Base-by-base conservation (phyloP, 2,329 filamentous ascomycete genomes). In the Fusarium devonianum region DNA sequence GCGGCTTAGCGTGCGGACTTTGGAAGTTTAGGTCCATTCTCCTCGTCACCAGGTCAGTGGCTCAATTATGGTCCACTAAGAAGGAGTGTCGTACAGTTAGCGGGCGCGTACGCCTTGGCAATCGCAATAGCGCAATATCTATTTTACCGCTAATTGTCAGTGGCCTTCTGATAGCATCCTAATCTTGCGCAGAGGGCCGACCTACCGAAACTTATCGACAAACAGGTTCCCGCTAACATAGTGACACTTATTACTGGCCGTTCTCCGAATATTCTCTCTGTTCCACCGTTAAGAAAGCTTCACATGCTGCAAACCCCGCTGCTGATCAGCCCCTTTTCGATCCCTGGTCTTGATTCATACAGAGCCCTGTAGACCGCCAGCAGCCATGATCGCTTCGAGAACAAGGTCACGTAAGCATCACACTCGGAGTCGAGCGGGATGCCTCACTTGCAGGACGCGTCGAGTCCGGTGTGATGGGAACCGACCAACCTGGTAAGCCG, bases 401-500 rank as follows among this genome's bases (percentile, higher is more conserved):
- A 38, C 35, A 29, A 53, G 56, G 37, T 38, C 47, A 5, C 60
- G 60, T 1, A 58, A 49, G 28, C 50, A 49, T 30, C 60, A 64
- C 35, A 63, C 55, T 5, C 56, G 60, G 16, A 63, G 60, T 22
- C 52, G 48, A 22, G 44, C 34, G 4, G 60, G 60, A 18, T 63
- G 60, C 39, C 34, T 60, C 37, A 60, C 58, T 0, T 63, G 60
- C 23, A 56, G 61, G 16, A 58, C 52, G 9, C 60, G 60, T 5
- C 60, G 59, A 16, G 49, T 64, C 6, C 60, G 60, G 4, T 63
- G 60, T 11, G 60, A 63, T 14, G 60, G 56, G 3, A 42, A 25
- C 12, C 42, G 44, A 4, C 60, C 60, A 19, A 41, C 11, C n/a
- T 64, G 62, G 62, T 63, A 25, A 41, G 59, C 39, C 36, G 40